Evolutionary conservation across 202 grass and related monocot species (phyloP).

Genomic region (Saccharum hybrid): DNA sequence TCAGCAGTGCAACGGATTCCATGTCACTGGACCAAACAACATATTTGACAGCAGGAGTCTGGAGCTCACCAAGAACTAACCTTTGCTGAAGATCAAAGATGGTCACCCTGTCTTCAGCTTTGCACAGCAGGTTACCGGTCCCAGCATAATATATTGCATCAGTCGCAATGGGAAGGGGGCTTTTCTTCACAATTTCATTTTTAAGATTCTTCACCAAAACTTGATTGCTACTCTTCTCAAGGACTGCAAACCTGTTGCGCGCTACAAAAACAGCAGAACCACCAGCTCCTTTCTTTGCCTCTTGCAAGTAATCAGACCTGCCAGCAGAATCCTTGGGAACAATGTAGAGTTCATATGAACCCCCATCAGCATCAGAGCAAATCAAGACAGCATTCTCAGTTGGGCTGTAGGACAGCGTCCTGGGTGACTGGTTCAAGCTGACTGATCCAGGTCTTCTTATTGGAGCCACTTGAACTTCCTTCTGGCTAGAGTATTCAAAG

Average conservation of each 20-base stretch:
- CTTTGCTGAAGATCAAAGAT: constrained; percentile 99
- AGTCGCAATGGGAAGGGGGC: constrained; percentile 74
- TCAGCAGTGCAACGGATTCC: constrained; percentile 91
- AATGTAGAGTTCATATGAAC: constrained; percentile 91
- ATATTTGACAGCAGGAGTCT: constrained; percentile 84
- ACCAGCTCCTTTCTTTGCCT: constrained; percentile 90
- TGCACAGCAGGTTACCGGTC: constrained; percentile 91
- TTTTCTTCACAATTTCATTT: constrained; percentile 98
- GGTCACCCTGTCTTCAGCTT: constrained; percentile 81
- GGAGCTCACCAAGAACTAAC: constrained; percentile 90
- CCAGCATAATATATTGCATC: constrained; percentile 98
- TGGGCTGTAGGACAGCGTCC: constrained; percentile 82
- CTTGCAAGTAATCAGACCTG: constrained; percentile 77
- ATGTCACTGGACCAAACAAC: constrained; percentile 93
- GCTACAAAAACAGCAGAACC: constrained; percentile 93
- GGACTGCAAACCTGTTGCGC: constrained; percentile 92
- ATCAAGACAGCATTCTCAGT: constrained; percentile 97
- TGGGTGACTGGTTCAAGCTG: constrained; percentile 87
- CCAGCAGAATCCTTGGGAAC: constrained; percentile 79
- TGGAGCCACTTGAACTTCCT: constrained; percentile 84
- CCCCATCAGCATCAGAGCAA: constrained; percentile 89
- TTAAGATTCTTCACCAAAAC: constrained; percentile 95
- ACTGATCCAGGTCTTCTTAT: constrained; percentile 92
- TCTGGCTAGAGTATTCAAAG: constrained; percentile 80
- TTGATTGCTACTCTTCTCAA: constrained; percentile 96